Evolutionary conservation across 1,139 yeast genomes (phyloP).

Genomic region (Petasospora rhodanensis): DNA sequence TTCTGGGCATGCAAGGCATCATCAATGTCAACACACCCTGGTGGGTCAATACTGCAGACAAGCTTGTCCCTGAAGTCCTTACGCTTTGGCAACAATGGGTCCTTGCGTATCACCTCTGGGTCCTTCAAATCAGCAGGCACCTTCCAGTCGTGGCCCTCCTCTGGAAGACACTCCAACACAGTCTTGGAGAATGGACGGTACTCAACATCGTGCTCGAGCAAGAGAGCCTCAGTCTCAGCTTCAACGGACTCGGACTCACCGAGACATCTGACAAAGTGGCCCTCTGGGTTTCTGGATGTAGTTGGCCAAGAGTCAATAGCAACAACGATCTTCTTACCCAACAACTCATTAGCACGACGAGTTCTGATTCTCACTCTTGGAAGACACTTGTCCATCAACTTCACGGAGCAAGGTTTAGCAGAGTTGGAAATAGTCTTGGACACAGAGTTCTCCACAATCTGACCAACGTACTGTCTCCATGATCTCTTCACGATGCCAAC

Average conservation of each 20-base stretch:
- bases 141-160: conserved; percentile 89
- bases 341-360: conserved; percentile 73
- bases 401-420: conserved; percentile 75
- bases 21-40: conserved; percentile 97
- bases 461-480: conserved; percentile 97
- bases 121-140: conserved; percentile 63
- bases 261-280: conserved; percentile 85
- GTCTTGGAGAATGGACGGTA: conserved; percentile 93
- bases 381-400: conserved; percentile 82
- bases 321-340: conserved; percentile 86
- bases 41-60: conserved; percentile 97
- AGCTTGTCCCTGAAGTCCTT: conserved; percentile 81
- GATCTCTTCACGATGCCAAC: conserved; percentile 88
- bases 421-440: conserved; percentile 47
- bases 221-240: conserved; percentile 94
- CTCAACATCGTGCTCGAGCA: conserved; percentile 94
- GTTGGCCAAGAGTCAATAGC: conserved; percentile 93
- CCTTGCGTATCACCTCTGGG: conserved; percentile 41
- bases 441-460: conserved; percentile 77
- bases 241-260: conserved; percentile 90
- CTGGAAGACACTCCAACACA: conserved; percentile 87
- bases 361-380: conserved; percentile 88
- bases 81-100: conserved; percentile 60
- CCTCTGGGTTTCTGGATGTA: conserved; percentile 82
- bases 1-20: conserved; percentile 89